Base-by-base conservation (phyloP, 2,329 filamentous ascomycete species). In the Uncinocarpus reesii region DNA sequence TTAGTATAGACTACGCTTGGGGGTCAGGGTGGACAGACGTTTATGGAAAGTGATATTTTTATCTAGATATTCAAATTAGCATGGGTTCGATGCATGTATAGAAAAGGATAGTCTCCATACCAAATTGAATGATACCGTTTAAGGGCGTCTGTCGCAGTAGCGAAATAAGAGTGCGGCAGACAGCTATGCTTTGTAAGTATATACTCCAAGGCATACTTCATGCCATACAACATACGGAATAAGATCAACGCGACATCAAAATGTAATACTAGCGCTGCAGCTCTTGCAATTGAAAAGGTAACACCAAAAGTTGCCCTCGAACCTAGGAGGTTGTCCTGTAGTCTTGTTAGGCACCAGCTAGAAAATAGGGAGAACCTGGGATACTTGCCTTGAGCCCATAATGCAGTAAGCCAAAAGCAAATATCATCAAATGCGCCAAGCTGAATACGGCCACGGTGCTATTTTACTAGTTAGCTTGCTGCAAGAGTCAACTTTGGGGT, bases 21-120 rank as follows among this genome's bases (percentile, higher is more conserved):
- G 18, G 31, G 5, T 11, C 11, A 18, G 15, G 7, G 18, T 26
- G 2, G 28, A 57, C 58, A 32, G 20, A 60, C 58, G 80, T 68
- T 86, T 90, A 71, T 92, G 86, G 68, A 92, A 90, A 37, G 84
- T 86, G 64, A 89, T 88, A 69, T 89, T 88, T 74, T 88, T 89
- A 70, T 88, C 84, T 64, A 47, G 45, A 43, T 3, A 10, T 3
- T 37, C 8, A 29, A 15, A 23, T 32, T 26, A 47, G 42, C 28
- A 52, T n/a, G 11, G 36, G 32, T 6, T 10, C 11, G 2, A 37
- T 37, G n/a, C 4, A 11, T n/a, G 8, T 2, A 21, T 11, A 8
- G 11, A 16, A 16, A 31, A 11, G 18, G 6, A 23, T 11, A n/a
- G 18, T 1, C 18, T 16, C 35, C 47, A 35, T 53, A 60, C 57